Conservation (phyloP, 2,329 filamentous ascomycete species). For the Xylaria sp. region DNA sequence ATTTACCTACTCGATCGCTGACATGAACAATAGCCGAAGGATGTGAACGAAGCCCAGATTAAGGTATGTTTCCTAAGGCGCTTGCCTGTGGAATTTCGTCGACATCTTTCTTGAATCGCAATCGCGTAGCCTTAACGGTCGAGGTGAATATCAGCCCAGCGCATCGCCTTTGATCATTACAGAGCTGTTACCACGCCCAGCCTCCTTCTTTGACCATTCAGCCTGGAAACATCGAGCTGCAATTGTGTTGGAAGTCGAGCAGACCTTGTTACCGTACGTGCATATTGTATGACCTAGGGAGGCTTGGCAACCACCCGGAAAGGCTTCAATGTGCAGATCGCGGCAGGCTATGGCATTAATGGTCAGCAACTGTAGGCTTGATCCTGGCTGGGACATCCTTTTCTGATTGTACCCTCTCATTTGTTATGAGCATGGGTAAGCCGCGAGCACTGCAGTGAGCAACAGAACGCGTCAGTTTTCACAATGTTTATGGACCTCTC, state of each 20-base stretch:
- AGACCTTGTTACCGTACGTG: constrained; percentile 59
- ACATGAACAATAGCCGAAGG: constrained; percentile 72
- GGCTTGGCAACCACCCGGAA: constrained; percentile 59
- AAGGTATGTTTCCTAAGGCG: constrained; percentile 99
- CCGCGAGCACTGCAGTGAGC: constrained; percentile 61
- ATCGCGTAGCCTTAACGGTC: constrained; percentile 41
- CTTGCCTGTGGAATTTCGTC: constrained; percentile 73
- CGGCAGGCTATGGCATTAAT: constrained; percentile 36
- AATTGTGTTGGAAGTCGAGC: constrained; percentile 62
- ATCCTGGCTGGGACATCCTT: constrained; percentile 23
- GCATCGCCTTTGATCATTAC: constrained; percentile 29
- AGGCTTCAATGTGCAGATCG: constrained; percentile 37
- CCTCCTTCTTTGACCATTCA: constrained; percentile 51
- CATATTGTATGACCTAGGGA: constrained; percentile 48
- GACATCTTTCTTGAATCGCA: constrained; percentile 56
- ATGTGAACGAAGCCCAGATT: constrained; percentile 96
- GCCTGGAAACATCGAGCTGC: constrained; percentile 33
- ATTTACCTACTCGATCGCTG: constrained; percentile 25
- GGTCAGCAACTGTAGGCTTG: constrained; percentile 32
- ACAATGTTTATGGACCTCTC: background rate
- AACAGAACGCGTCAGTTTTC: constrained; percentile 36
- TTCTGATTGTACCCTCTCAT: constrained; percentile 25
- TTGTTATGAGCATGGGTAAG: constrained; percentile 38
- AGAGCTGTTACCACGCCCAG: constrained; percentile 38
- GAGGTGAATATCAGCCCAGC: constrained; percentile 36